phyloP scores from a whole-genome alignment of 2,329 filamentous ascomycete species.

The Colletotrichum sp. region DNA sequence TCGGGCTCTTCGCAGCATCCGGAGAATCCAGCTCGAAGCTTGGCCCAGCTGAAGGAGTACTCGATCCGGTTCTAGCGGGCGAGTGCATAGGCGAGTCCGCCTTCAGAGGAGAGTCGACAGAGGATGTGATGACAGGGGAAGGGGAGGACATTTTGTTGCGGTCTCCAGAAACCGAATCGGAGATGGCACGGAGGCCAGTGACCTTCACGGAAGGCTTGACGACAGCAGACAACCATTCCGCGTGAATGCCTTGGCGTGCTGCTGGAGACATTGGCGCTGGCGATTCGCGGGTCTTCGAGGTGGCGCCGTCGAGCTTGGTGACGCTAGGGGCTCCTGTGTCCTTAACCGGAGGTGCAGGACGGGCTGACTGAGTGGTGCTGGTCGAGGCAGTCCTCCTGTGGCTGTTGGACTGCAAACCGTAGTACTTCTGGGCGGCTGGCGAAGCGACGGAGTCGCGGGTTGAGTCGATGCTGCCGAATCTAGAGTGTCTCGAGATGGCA shows the following conservation, averaged over 20 bases:
- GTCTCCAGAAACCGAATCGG: conserved; percentile 71
- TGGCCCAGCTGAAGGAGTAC: conserved; percentile 65
- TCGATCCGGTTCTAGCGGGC: conserved; percentile 79
- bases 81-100: conserved; percentile 62
- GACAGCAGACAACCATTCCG: conserved; percentile 60
- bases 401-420: conserved; percentile 53
- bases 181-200: conserved; percentile 81
- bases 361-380: conserved; percentile 59
- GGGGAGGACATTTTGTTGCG: conserved; percentile 50
- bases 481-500: conserved; percentile 74
- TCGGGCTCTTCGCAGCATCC: conserved; percentile 64
- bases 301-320: conserved; percentile 62
- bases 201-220: conserved; percentile 54
- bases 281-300: conserved; percentile 28
- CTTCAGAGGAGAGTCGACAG: conserved; percentile 55
- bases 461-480: conserved; percentile 81
- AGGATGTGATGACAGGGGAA: conserved; percentile 33
- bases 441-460: conserved; percentile 65
- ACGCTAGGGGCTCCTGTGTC: conserved; percentile 62
- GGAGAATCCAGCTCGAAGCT: conserved; percentile 84
- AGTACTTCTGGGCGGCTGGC: conserved; percentile 75
- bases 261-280: conserved; percentile 48
- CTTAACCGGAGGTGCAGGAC: conserved; percentile 56
- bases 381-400: conserved; percentile 68
- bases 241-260: conserved; percentile 49